Conservation (phyloP, 1,284 basidiomycete species). For the Apiotrichum gracile region DNA sequence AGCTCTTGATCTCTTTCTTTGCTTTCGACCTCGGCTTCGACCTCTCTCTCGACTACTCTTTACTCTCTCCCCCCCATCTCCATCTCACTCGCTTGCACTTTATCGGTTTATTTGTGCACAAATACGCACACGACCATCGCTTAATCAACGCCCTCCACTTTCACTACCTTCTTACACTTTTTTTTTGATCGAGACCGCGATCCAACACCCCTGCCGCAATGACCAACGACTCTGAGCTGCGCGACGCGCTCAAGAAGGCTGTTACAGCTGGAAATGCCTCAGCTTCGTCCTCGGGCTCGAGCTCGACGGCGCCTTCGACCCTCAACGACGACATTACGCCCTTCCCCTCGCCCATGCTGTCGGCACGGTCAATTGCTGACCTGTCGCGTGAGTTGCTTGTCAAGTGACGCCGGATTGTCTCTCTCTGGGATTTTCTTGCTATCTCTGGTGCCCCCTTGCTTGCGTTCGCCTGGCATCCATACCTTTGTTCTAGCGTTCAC, state of each 20-base stretch:
- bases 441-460: background rate
- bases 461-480: background rate
- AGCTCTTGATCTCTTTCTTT: no score
- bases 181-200: background rate
- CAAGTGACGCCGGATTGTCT: background rate
- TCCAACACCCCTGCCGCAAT: background rate
- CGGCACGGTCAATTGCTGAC: slow-evolving; percentile 33
- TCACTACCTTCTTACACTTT: background rate
- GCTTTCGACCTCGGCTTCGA: no score
- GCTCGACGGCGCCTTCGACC: slow-evolving; percentile 12
- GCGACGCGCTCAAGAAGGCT: slow-evolving; percentile 1
- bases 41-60: no score
- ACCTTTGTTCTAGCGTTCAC: background rate
- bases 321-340: slow-evolving; percentile 42
- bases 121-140: background rate
- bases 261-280: slow-evolving; percentile 4
- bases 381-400: slow-evolving; percentile 31
- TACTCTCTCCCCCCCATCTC: no score
- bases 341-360: slow-evolving; percentile 38
- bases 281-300: slow-evolving; percentile 4
- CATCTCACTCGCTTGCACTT: no score
- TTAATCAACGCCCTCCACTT: no score
- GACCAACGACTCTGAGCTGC: slow-evolving; percentile 8
- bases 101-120: no score
- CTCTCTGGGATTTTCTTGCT: no score